Evolutionary conservation across 345 rosid species (phyloP), one percentile per base, ranked within the genome.

Genomic region (Clarkia xantiana): DNA sequence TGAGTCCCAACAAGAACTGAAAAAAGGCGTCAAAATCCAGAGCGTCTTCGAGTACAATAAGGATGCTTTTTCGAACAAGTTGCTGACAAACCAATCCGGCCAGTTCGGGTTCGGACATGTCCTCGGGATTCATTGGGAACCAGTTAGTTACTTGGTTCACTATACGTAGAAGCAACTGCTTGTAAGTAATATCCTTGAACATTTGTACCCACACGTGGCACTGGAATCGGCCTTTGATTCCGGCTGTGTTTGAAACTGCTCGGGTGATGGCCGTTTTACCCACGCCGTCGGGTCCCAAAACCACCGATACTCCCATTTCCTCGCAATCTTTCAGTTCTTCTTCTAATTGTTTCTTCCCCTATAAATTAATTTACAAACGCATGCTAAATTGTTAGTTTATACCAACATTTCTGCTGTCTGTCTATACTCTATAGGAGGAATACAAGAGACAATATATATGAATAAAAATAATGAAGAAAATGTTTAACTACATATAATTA

Each of bases 261-360:
- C 53, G 49, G 4, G 54, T 60, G 3, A 64, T 51, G 44, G 14
- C 48, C 6, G 63, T 58, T 60, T 64, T 64, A 18, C 68, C 68
- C 5, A 10, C 10, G 1, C 65, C 70, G 42, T 19, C 17, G 42
- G 45, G 19, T 0, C 69, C 69, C n/a, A 13, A 10, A 36, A 65
- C 29, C 1, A 14, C 38, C 11, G 18, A 19, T 1, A 12, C 6
- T 11, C 0, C 0, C 0, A 52, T 13, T 14, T 3, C 10, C 14
- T 0, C 11, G 14, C 0, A 1, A 3, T 16, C n/a, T 39, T 1
- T 1, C 12, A 11, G n/a, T n/a, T n/a, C n/a, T n/a, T n/a, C n/a
- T n/a, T n/a, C n/a, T n/a, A n/a, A n/a, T n/a, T n/a, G n/a, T n/a
- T n/a, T n/a, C n/a, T n/a, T n/a, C n/a, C n/a, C n/a, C n/a, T n/a